phyloP scores from a whole-genome alignment of 2,329 filamentous ascomycete species.

The Macroventuria anomochaeta region DNA sequence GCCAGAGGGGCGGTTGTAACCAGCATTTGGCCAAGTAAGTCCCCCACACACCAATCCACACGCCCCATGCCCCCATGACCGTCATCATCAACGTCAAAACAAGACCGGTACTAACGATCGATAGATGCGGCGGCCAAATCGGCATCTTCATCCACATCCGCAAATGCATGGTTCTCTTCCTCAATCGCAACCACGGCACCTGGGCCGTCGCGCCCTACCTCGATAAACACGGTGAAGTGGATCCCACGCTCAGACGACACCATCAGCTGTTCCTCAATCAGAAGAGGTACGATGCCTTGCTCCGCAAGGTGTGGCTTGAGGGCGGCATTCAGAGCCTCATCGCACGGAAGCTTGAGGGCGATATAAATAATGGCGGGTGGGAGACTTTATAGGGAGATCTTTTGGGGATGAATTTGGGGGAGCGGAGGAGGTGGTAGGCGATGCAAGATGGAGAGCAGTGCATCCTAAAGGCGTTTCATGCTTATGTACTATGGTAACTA shows the following conservation, averaged over 20 bases:
- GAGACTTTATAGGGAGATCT: conserved; percentile 65
- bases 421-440: no score
- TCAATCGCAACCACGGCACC: conserved; percentile 81
- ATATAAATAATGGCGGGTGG: conserved; percentile 98
- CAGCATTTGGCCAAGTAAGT: conserved; percentile 87
- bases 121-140: conserved; percentile 83
- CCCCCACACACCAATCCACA: not conserved
- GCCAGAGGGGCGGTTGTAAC: conserved; percentile 68
- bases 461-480: no score
- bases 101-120: conserved; percentile 15
- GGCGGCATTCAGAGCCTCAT: conserved; percentile 90
- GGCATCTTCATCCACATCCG: conserved; percentile 97
- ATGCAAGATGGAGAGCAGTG: no score
- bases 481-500: no score
- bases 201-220: conserved; percentile 91
- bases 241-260: conserved; percentile 83
- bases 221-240: conserved; percentile 93
- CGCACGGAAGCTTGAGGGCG: conserved; percentile 86
- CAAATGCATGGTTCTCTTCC: conserved; percentile 90
- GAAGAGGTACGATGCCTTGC: conserved; percentile 86
- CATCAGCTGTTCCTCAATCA: conserved; percentile 93
- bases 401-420: no score
- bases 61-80: no score
- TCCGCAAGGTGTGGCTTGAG: conserved; percentile 83
- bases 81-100: no score